Evolutionary conservation across 352 stramenopile species (phyloP), one percentile per base, ranked within the genome.

Genomic region (Phytophthora fragariae): DNA sequence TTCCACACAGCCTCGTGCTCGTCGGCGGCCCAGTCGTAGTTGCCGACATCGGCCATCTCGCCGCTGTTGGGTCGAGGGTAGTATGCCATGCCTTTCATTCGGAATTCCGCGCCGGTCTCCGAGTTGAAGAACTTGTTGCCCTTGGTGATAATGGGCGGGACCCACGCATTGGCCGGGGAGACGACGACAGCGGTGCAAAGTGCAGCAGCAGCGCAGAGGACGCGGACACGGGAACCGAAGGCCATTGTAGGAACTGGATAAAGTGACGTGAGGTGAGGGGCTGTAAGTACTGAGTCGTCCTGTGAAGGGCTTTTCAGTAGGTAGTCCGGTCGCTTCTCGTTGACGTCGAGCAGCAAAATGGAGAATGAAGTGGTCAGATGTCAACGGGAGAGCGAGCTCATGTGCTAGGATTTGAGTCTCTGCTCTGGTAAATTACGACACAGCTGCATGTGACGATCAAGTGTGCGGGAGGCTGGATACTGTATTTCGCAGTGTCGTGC

Each of bases 111-210:
- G 29, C 84, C 83, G 0, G 84, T 90, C 3, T 82, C 58, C 3
- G 81, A 88, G 69, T 95, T 67, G 73, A 96, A 97, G 59, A 97
- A 92, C 74, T 96, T 96, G 83, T 95, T 95, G 70, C 89, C 88
- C 54, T 89, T 90, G 46, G 68, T 69, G 33, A 90, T 71, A 62
- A 92, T 83, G 27, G 72, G 79, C 39, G 80, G 41, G 3, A 84
- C n/a, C 84, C 80, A 91, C 27, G 79, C 84, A 72, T 83, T 24
- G 1, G 68, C 50, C 2, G 72, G 46, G 5, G 68, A 68, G 0
- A 73, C 41, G 9, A 67, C 49, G 21, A 76, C 61, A 5, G 68
- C 58, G 31, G 44, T 65, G 54, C 58, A 73, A 12, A 79, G 21
- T 6, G 55, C 68, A 41, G 69, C 39, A n/a, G 62, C 59, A 35